Evolutionary conservation across 2,329 filamentous ascomycete genomes (phyloP), one percentile per base, ranked within the genome.

Genomic region (Coniochaeta hoffmannii): DNA sequence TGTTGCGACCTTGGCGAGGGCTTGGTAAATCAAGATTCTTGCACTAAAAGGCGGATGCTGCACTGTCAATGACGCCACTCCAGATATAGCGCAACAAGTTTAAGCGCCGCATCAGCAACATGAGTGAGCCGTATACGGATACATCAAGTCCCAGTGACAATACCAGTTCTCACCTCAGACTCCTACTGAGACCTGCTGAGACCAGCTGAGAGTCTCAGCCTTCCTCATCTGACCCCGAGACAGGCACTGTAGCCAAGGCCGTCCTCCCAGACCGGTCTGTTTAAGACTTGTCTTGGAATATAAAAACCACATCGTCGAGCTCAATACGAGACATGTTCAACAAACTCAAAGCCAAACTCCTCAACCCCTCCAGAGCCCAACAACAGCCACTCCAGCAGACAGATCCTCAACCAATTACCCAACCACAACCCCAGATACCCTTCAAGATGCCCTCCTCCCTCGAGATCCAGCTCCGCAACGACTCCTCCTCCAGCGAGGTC

Each of bases 381-480:
- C 38, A 44, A 44, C 38, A 44, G 19, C 30, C 30, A 32, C 30
- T 12, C 30, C 30, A 32, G 7, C 30, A 32, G 30, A 32, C n/a
- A 32, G 30, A 8, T 32, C 30, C 30, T 12, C 30, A 32, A 12
- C 30, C 7, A 32, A 7, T 8, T 8, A 7, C 7, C 7, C 7
- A 32, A 32, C 30, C 7, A 32, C 30, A 32, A 32, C 30, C 30
- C 30, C 30, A 7, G 12, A 12, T 22, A 5, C 11, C 17, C 38
- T n/a, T 19, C 17, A 57, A 57, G 28, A 75, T 75, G 72, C 71
- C 72, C 4, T 57, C 65, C 55, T 70, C 76, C 4, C 68, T 87
- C 22, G 73, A 76, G 24, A 73, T 87, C 55, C 76, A 75, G 11
- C 68, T 87, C 6, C 72, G 77, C 58, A 87, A 87, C 65, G 73